These are phyloP conservation scores for Fragilaria crotonensis DNA, from an alignment of 108 stramenopile species.

Conservation along the genomic window DNA sequence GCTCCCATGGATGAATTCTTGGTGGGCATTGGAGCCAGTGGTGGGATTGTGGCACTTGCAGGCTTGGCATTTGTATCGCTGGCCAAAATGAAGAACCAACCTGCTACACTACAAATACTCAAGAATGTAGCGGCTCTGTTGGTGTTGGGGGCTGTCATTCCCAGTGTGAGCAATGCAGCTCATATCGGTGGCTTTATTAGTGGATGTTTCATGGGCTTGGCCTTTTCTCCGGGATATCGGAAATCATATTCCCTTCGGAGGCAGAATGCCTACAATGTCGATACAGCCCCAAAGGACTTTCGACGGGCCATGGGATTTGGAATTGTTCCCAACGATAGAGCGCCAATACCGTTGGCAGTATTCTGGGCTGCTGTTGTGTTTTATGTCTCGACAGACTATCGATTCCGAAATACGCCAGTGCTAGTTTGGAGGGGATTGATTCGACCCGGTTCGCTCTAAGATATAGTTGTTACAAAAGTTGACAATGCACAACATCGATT, in stretches of 20 bases:
- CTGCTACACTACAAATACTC: slow-evolving; percentile 30
- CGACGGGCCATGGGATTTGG: slow-evolving; percentile 65
- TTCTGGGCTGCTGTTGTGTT: slow-evolving; percentile 32
- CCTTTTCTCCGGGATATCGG: slow-evolving; percentile 60
- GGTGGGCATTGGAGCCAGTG: slow-evolving; percentile 54
- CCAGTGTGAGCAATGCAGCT: slow-evolving; percentile 54
- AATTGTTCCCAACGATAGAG: slow-evolving; percentile 27
- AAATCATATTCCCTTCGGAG: slow-evolving; percentile 42
- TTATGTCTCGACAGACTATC: slow-evolving; percentile 13
- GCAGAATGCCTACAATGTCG: slow-evolving; percentile 42
- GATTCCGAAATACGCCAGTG: slow-evolving; percentile 28
- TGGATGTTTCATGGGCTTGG: slow-evolving; percentile 45
- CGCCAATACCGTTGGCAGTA: slow-evolving; percentile 39
- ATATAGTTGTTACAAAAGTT: too few relatives aligned
- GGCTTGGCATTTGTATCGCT: slow-evolving; percentile 63
- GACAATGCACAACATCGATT: too few relatives aligned
- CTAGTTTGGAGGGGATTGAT: slow-evolving; percentile 23
- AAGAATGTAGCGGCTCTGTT: slow-evolving; percentile 51
- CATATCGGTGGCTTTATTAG: slow-evolving; percentile 70
- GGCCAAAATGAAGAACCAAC: slow-evolving; percentile 46
- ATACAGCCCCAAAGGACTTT: slow-evolving; percentile 36
- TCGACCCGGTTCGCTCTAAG: slow-evolving; percentile 21
- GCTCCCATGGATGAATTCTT: slow-evolving; percentile 13
- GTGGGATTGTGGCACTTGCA: slow-evolving; percentile 70
- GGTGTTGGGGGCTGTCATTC: slow-evolving; percentile 36